Evolutionary conservation across 345 rosid species (phyloP).

Genomic region (Bruguiera sexangula): DNA sequence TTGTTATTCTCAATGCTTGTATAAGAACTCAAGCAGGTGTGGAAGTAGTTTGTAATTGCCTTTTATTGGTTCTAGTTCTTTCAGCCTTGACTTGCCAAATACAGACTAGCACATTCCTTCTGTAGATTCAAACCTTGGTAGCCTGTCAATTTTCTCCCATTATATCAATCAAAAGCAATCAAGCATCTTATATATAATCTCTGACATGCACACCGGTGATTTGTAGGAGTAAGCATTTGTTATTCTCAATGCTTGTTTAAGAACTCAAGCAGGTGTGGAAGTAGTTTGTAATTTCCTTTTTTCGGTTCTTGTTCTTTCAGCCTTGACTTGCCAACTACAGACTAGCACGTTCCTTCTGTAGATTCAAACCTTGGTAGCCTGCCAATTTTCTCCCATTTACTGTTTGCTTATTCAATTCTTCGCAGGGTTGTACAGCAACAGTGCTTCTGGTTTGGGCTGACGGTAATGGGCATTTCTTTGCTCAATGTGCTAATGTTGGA

Average conservation of each 20-base stretch:
- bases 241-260: too few relatives aligned
- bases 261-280: too few relatives aligned
- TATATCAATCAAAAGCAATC: too few relatives aligned
- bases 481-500: slow-evolving; percentile 92
- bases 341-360: neutral
- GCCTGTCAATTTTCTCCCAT: neutral
- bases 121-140: neutral
- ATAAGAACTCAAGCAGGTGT: too few relatives aligned
- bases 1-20: too few relatives aligned
- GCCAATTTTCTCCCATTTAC: neutral
- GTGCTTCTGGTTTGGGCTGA: slow-evolving; percentile 82
- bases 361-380: neutral
- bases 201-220: too few relatives aligned
- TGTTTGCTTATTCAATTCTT: neutral
- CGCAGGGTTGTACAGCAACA: slow-evolving; percentile 97
- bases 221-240: too few relatives aligned
- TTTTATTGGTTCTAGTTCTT: neutral
- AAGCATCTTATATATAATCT: too few relatives aligned
- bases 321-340: slow-evolving; percentile 5
- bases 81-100: neutral
- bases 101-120: neutral
- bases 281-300: too few relatives aligned
- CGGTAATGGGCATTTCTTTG: slow-evolving; percentile 48
- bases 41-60: too few relatives aligned
- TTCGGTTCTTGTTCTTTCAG: neutral